These are phyloP conservation scores for Wickerhamomyces rabaulensis DNA, from an alignment of 805 yeast genomes.

Conservation along the genomic window DNA sequence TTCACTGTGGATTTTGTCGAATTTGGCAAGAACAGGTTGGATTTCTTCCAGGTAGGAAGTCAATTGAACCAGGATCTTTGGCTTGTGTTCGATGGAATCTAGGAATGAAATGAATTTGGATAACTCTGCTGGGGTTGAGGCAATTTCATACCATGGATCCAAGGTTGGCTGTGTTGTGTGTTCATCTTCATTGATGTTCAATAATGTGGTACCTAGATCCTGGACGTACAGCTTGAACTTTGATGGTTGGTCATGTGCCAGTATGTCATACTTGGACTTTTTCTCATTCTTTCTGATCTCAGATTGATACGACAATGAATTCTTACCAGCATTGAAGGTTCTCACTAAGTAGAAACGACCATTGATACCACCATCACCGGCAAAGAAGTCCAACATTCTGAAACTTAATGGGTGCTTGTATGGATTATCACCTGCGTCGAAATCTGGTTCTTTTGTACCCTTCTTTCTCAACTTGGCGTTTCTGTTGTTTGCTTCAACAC, in stretches of 20 bases:
- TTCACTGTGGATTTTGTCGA: conserved; percentile 12
- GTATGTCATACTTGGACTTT: conserved; percentile 8
- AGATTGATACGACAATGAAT: conserved; percentile 10
- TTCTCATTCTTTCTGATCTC: conserved; percentile 9
- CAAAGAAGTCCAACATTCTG: conserved; percentile 22
- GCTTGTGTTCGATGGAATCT: background rate
- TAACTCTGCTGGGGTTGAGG: conserved; percentile 12
- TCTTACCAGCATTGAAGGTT: conserved; percentile 14
- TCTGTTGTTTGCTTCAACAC: conserved; percentile 9
- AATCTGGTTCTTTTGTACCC: conserved; percentile 1
- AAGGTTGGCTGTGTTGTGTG: background rate
- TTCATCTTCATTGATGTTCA: background rate
- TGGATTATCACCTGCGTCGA: conserved; percentile 19
- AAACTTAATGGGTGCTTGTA: conserved; percentile 15
- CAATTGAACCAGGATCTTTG: conserved; percentile 7
- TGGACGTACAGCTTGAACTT: conserved; percentile 23
- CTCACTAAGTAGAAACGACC: conserved; percentile 23
- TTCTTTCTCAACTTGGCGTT: conserved; percentile 9
- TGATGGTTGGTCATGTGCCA: conserved; percentile 15
- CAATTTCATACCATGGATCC: conserved; percentile 26
- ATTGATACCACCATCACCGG: conserved; percentile 22
- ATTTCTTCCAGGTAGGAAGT: conserved; percentile 11
- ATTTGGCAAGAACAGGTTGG: conserved; percentile 11
- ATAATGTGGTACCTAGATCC: conserved; percentile 18
- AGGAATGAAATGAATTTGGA: conserved; percentile 10